Conservation (phyloP, 768 basidiomycete genomes). For the Leucocoprinus birnbaumii region DNA sequence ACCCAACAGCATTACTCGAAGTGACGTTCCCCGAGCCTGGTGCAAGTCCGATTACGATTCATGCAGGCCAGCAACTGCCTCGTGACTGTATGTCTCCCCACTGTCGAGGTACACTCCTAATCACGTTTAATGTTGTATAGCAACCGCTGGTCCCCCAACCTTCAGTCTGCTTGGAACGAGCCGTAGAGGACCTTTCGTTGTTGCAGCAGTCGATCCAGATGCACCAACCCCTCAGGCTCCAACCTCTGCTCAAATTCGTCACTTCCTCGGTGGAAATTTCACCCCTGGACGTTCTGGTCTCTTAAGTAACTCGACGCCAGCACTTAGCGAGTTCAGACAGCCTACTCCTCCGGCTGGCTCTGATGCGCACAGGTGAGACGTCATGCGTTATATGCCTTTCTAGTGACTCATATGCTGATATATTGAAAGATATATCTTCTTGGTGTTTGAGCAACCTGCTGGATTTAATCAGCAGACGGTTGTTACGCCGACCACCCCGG, state of each 20-base stretch:
- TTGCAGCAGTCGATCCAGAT: slow-evolving; percentile 43
- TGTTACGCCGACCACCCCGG: slow-evolving; percentile 29
- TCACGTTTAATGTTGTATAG: slow-evolving; percentile 16
- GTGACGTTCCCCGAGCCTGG: slow-evolving; percentile 30
- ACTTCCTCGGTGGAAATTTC: slow-evolving; percentile 42
- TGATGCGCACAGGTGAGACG: slow-evolving; percentile 36
- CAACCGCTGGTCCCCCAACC: slow-evolving; percentile 34
- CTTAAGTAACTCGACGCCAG: slow-evolving; percentile 37
- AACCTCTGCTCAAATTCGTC: slow-evolving; percentile 36
- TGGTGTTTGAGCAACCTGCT: slow-evolving; percentile 38
- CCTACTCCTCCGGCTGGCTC: slow-evolving; percentile 43
- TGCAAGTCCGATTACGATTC: slow-evolving; percentile 26
- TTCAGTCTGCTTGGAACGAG: slow-evolving; percentile 27
- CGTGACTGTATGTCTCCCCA: slow-evolving; percentile 24
- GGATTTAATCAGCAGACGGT: slow-evolving; percentile 34
- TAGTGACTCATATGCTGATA: neutral
- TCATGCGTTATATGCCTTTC: neutral
- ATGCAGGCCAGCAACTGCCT: slow-evolving; percentile 32
- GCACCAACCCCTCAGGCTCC: slow-evolving; percentile 42
- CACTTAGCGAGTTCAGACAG: slow-evolving; percentile 35
- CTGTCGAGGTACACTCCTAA: neutral
- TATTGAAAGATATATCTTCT: slow-evolving; percentile 37
- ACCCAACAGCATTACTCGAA: slow-evolving; percentile 31
- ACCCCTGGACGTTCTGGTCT: slow-evolving; percentile 12
- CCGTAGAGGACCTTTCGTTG: slow-evolving; percentile 35